Evolutionary conservation across 148 eudicot genomes (phyloP).

Genomic region (Pharnaceum exiguum): DNA sequence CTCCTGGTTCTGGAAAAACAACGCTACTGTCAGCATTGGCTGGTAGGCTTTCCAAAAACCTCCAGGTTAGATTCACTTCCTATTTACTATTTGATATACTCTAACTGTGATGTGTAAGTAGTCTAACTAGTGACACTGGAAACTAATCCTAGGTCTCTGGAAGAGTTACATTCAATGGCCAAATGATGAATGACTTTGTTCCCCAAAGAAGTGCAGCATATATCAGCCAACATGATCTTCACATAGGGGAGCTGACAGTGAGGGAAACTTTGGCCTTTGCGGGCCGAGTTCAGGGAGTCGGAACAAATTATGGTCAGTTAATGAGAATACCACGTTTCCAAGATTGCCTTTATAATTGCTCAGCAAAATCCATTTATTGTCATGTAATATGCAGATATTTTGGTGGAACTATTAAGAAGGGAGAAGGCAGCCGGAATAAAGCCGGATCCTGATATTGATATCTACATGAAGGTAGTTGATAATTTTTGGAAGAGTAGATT

Average conservation of each 20-base stretch:
- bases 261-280: conserved; percentile 65
- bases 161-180: conserved; percentile 52
- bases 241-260: conserved; percentile 61
- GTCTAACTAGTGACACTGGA: too few species aligned
- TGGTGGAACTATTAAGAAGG: conserved; percentile 40
- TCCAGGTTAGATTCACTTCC: too few species aligned
- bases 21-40: conserved; percentile 60
- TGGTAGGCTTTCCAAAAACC: conserved; percentile 42
- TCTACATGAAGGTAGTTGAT: conserved; percentile 40
- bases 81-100: too few species aligned
- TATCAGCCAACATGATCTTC: conserved; percentile 61
- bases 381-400: too few species aligned
- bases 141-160: conserved; percentile 36
- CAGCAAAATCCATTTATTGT: too few species aligned
- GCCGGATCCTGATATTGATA: conserved; percentile 43
- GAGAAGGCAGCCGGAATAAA: conserved; percentile 37
- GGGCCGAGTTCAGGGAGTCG: conserved; percentile 69
- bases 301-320: conserved; percentile 48
- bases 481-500: conserved; percentile 2
- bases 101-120: not conserved
- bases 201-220: conserved; percentile 64
- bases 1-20: conserved; percentile 71
- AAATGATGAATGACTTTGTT: conserved; percentile 52
- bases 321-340: too few species aligned
- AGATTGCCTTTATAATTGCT: too few species aligned